A percentile compares a stretch with the other conserved stretches of the same genome.
Evolutionary conservation across 1,284 basidiomycete species (phyloP).

Genomic region (Neonothopanus nambi): DNA sequence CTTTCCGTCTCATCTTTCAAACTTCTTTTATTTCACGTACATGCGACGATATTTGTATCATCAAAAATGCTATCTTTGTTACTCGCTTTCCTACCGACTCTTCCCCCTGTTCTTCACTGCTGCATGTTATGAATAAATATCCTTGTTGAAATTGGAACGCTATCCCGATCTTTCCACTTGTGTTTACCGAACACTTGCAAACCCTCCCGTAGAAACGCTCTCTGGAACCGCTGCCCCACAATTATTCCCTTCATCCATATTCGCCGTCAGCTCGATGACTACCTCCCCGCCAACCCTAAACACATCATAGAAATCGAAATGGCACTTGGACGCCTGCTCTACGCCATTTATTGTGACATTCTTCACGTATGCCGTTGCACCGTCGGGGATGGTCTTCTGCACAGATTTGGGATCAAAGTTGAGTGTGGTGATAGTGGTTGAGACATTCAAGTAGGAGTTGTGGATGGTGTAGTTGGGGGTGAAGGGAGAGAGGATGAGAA

Average conservation of each 20-base stretch:
- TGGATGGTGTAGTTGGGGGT: conserved; percentile 56
- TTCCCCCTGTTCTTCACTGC: too few species aligned
- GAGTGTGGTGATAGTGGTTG: conserved; percentile 49
- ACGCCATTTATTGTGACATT: conserved; percentile 51
- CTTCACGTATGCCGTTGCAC: conserved; percentile 50
- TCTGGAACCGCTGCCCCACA: conserved; percentile 57
- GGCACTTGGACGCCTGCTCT: conserved; percentile 49
- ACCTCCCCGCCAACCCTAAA: conserved; percentile 64
- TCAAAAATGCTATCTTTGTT: too few species aligned
- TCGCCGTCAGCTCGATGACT: conserved; percentile 58
- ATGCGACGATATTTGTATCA: too few species aligned
- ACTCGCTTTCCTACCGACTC: too few species aligned
- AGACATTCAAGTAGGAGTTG: conserved; percentile 51
- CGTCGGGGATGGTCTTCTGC: conserved; percentile 43
- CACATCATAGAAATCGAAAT: conserved; percentile 69
- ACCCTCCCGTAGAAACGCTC: conserved; percentile 65
- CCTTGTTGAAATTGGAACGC: background rate
- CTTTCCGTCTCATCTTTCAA: too few species aligned
- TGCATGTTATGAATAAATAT: too few species aligned
- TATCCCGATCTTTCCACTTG: too few species aligned
- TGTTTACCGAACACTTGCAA: conserved; percentile 24
- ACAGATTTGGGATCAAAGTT: conserved; percentile 49
- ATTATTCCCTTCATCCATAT: conserved; percentile 50
- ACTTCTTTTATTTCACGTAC: too few species aligned
- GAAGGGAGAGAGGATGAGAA: conserved; percentile 55